Evolutionary conservation across 2,329 filamentous ascomycete species (phyloP).

Genomic region (Bipolaris victoriae): DNA sequence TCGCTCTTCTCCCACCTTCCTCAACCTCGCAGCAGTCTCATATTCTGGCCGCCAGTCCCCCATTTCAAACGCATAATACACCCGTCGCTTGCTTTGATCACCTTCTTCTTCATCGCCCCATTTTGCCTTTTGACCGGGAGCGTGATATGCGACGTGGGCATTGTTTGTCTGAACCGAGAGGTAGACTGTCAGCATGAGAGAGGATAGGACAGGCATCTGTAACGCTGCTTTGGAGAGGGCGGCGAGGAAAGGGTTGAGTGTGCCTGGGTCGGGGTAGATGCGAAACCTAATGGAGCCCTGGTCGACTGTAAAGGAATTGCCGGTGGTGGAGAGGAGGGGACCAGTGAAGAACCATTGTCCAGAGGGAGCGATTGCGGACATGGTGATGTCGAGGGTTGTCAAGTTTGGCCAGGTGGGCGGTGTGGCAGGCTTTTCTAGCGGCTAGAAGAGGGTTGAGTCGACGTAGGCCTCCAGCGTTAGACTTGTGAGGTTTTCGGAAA

Average conservation of each 20-base stretch:
- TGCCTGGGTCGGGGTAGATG: conserved; percentile 17
- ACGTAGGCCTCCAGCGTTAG: conserved; percentile 15
- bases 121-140: conserved; percentile 6
- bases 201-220: conserved; percentile 18
- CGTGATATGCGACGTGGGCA: conserved; percentile 15
- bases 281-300: too few species aligned
- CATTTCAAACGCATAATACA: neutral
- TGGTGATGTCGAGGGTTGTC: conserved; percentile 14
- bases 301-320: too few species aligned
- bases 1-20: too few species aligned
- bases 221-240: conserved; percentile 26
- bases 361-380: conserved; percentile 15
- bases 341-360: conserved; percentile 25
- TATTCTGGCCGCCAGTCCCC: too few species aligned
- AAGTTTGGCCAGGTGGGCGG: conserved; percentile 19
- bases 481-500: conserved; percentile 18
- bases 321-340: too few species aligned
- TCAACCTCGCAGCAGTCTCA: too few species aligned
- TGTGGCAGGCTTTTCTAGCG: conserved; percentile 3
- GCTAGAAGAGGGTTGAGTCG: conserved; percentile 25
- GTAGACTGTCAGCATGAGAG: conserved; percentile 14
- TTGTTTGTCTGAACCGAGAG: neutral
- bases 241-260: conserved; percentile 22
- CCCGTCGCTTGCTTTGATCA: neutral
- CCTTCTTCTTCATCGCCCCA: conserved; percentile 10